Evolutionary conservation across 176 grass and related monocot species (phyloP), one percentile per base, ranked within the genome.

Genomic region (Puya raimondii): DNA sequence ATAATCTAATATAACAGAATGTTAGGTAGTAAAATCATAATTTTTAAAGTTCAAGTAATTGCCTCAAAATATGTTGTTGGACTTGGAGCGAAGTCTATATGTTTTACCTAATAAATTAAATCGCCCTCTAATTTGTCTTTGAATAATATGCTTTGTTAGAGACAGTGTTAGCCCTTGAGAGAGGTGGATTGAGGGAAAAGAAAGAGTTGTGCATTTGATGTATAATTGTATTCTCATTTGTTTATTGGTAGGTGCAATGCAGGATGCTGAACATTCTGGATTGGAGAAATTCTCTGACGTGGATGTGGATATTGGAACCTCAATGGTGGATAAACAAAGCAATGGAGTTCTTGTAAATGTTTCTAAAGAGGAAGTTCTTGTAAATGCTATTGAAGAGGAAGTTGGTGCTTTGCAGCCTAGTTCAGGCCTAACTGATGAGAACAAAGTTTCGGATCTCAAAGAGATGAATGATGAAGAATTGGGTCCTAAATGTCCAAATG

Each of bases 191-290:
- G 42, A 33, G 54, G 56, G 14, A 47, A 70, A 47, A 69, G 64
- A 67, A 47, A 2, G 20, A 9, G 69, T n/a, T 27, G 63, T 42
- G 49, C 11, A 50, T 54, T 65, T 23, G 20, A 51, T 81, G 61
- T 72, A 74, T 58, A 58, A 72, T 82, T 78, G 75, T 70, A 89
- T 29, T 64, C 71, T 69, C 50, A 63, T 84, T 29, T 71, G 64
- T 82, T 78, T 69, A 26, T 70, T 13, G 49, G 69, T 86, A 81
- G 78, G 78, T 50, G 74, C 74, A 81, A 83, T 88, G 84, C 86
- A 97, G 94, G 89, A 97, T 80, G 78, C 53, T 26, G 63, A 64
- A 53, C 64, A n/a, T 47, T 71, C 23, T 0, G 79, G 81, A 76
- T 72, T 61, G n/a, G 89, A 85, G 74, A 80, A 90, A 78, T 79